Evolutionary conservation across 139 green algal species (phyloP).

Genomic region (Chlamydomonas sphaeroides): DNA sequence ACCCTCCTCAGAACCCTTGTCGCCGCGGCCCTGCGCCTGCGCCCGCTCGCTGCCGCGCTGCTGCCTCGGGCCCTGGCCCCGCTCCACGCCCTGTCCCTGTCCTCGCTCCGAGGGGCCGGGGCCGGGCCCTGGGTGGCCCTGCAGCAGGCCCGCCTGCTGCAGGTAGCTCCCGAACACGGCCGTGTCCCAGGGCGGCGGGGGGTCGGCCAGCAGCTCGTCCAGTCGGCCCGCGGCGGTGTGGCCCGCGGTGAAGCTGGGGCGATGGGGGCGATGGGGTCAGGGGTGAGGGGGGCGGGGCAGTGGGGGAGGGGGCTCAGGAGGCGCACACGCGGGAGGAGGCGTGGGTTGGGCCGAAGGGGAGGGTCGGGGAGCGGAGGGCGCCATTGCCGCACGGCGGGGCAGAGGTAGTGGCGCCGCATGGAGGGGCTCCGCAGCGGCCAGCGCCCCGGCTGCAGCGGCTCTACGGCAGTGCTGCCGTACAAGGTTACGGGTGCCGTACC

Average conservation of each 20-base stretch:
- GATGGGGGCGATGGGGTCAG: no score
- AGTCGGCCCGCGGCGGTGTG: conserved; percentile 4
- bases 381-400: no score
- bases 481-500: background rate
- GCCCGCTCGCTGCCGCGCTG: background rate
- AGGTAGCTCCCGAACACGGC: background rate
- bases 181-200: background rate
- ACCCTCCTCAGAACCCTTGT: background rate
- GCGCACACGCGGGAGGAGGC: no score
- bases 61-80: background rate
- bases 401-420: no score
- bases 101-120: background rate
- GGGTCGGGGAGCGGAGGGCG: no score
- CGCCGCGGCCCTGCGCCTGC: no score
- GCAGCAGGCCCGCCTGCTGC: background rate
- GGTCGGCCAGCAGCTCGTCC: background rate
- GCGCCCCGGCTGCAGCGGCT: no score
- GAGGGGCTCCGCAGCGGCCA: no score
- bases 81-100: background rate
- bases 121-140: background rate
- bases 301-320: no score
- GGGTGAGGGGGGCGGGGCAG: background rate
- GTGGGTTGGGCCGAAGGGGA: no score
- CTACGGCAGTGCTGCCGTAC: no score
- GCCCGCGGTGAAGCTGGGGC: background rate